phyloP scores from a whole-genome alignment of 1,139 yeast genomes.

The Protomyces lactucae-debilis region DNA sequence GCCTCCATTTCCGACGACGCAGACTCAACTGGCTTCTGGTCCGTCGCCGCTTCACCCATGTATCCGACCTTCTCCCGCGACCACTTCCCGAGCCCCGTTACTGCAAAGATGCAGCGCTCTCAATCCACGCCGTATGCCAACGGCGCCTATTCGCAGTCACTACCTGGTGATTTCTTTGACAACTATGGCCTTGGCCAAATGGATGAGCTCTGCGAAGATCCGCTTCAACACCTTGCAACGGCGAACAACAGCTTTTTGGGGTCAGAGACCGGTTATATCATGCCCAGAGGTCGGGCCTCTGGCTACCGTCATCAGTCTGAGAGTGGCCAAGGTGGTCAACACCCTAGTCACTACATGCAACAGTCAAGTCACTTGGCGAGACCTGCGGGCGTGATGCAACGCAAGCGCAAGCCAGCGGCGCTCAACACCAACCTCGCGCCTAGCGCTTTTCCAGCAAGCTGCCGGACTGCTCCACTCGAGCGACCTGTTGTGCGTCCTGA shows the following conservation, averaged over 20 bases:
- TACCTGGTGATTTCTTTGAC: not conserved
- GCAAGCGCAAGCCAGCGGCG: conserved; percentile 14
- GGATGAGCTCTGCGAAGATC: not conserved
- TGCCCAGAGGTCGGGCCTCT: not conserved
- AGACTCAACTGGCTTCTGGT: not conserved
- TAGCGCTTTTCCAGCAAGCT: not conserved
- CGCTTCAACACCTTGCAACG: not conserved
- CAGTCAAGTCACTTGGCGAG: not conserved
- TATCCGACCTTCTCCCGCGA: not conserved
- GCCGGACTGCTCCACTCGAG: conserved; percentile 19
- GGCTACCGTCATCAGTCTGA: not conserved
- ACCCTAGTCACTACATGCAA: not conserved
- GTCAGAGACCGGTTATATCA: not conserved
- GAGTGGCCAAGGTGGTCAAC: not conserved
- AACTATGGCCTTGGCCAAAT: not conserved
- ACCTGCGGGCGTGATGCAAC: conserved; percentile 10
- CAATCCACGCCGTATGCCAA: not conserved
- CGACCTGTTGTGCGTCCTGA: conserved; percentile 6
- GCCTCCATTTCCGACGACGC: not conserved
- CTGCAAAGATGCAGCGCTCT: not conserved
- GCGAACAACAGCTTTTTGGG: not conserved
- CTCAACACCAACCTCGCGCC: conserved; percentile 5
- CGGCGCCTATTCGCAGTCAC: not conserved
- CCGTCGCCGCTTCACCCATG: not conserved
- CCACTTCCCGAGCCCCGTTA: not conserved